phyloP scores from a whole-genome alignment of 225 moss, liverwort and hornwort species.

The Rhytidiadelphus loreus region DNA sequence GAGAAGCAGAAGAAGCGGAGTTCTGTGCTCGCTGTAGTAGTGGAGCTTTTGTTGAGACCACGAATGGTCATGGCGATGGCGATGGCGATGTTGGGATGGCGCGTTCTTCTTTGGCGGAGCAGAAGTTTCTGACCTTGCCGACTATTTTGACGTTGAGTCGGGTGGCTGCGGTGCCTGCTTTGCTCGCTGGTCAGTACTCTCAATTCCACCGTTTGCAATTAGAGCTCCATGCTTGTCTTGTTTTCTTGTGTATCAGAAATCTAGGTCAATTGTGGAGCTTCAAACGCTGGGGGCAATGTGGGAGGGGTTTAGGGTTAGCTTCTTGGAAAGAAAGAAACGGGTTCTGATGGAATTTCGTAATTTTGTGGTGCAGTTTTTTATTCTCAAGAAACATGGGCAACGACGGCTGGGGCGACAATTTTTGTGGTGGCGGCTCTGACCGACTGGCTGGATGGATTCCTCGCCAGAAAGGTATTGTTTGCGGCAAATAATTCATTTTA shows the following conservation, averaged over 20 bases:
- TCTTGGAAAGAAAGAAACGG: not conserved
- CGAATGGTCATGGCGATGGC: not conserved
- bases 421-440: conserved; percentile 87
- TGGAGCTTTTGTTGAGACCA: not conserved
- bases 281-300: not conserved
- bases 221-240: not conserved
- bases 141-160: conserved; percentile 77
- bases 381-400: conserved; percentile 73
- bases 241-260: not conserved
- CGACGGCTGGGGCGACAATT: conserved; percentile 66
- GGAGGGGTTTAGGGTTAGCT: not conserved
- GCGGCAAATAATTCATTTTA: not conserved
- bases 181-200: conserved; percentile 52
- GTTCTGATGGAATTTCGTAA: not conserved
- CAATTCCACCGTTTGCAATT: not conserved
- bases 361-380: conserved; percentile 55
- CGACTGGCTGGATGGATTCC: conserved; percentile 94
- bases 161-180: conserved; percentile 76
- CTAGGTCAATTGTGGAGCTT: not conserved
- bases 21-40: not conserved
- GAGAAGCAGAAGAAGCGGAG: not conserved
- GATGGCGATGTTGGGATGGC: not conserved
- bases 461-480: conserved; percentile 63
- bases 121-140: conserved; percentile 68
- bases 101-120: not conserved